Conservation (phyloP, 2,329 filamentous ascomycete species). For the Aspergillus intermedius region DNA sequence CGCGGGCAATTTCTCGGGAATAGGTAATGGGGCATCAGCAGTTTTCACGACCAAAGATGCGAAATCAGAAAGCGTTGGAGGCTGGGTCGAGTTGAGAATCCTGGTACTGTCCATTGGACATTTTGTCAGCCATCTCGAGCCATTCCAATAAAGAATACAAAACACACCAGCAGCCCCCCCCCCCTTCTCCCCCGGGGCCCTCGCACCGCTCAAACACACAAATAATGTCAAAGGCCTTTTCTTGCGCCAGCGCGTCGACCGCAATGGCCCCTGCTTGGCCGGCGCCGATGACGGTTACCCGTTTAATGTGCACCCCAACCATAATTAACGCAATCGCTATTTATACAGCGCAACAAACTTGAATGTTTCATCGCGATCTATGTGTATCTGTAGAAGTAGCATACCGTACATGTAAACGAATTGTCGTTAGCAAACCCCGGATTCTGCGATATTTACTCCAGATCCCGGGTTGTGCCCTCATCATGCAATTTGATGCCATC, state of each 20-base stretch:
- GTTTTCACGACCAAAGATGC: constrained; percentile 40
- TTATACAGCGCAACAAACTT: neutral
- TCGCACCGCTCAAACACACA: constrained; percentile 54
- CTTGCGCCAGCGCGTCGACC: constrained; percentile 50
- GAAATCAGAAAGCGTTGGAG: constrained; percentile 38
- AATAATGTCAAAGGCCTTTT: constrained; percentile 50
- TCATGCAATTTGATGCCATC: neutral
- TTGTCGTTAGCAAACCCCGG: neutral
- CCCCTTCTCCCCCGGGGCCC: no score
- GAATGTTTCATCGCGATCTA: neutral
- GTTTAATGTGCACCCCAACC: neutral
- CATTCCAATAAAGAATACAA: neutral
- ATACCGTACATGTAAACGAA: neutral
- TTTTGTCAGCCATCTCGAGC: neutral
- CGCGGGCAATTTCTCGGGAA: constrained; percentile 43
- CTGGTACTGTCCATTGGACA: constrained; percentile 15
- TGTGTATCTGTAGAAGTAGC: neutral
- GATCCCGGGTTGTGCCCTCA: neutral
- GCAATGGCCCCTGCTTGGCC: constrained; percentile 52
- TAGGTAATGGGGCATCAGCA: constrained; percentile 40
- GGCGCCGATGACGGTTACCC: constrained; percentile 52
- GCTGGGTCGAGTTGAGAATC: constrained; percentile 8
- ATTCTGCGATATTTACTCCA: neutral
- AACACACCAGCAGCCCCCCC: constrained; percentile 31
- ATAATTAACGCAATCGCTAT: neutral